These are phyloP conservation scores for Umbelopsis isabellina DNA, from an alignment of 192 early-diverging fungal genomes.

Conservation along the genomic window DNA sequence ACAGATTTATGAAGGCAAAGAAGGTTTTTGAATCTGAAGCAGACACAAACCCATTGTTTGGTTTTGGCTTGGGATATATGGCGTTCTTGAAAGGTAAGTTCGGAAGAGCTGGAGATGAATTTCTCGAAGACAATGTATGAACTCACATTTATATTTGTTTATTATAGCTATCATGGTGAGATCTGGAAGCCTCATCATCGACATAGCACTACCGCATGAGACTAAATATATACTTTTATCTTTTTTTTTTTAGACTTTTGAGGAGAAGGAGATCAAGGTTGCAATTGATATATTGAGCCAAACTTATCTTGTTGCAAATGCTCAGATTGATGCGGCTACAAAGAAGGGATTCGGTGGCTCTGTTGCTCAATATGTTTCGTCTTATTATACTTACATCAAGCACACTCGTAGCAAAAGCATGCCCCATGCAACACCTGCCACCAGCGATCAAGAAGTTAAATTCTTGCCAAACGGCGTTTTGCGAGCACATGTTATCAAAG, in stretches of 20 bases:
- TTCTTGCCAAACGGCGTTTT: constrained; percentile 19
- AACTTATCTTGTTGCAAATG: constrained; percentile 27
- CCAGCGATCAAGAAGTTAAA: constrained; percentile 7
- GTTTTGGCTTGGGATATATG: constrained; percentile 24
- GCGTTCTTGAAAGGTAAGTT: constrained; percentile 30
- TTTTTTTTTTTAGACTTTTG: constrained; percentile 8
- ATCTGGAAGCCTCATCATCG: neutral
- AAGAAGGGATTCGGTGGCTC: constrained; percentile 13
- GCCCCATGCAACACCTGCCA: constrained; percentile 11
- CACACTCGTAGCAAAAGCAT: constrained; percentile 10
- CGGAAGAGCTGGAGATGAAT: neutral
- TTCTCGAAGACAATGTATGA: neutral
- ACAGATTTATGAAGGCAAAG: constrained; percentile 21
- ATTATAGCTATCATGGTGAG: constrained; percentile 4
- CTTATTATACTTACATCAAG: constrained; percentile 19
- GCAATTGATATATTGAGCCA: constrained; percentile 28
- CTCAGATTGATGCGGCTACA: constrained; percentile 24
- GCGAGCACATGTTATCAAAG: constrained; percentile 18
- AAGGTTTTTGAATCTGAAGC: constrained; percentile 12
- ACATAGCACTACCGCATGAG: too few relatives aligned
- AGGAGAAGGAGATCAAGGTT: constrained; percentile 22
- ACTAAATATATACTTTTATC: neutral
- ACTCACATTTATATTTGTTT: neutral
- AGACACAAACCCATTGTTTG: constrained; percentile 15
- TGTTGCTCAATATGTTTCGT: constrained; percentile 19